Evolutionary conservation across 2,329 filamentous ascomycete genomes (phyloP).

Genomic region (Arthrobotrys megalospora): DNA sequence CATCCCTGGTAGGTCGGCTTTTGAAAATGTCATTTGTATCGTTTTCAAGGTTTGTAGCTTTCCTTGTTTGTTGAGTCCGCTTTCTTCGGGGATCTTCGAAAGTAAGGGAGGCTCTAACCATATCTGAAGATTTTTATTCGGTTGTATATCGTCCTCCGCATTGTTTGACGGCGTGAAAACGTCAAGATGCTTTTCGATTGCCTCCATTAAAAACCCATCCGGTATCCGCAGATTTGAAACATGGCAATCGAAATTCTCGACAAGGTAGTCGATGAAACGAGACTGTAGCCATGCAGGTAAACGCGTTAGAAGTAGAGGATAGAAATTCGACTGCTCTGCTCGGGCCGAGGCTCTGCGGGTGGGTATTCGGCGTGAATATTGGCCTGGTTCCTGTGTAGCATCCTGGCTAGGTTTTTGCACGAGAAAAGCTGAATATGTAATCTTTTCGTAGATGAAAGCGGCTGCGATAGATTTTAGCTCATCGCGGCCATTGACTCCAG

Average conservation of each 20-base stretch:
- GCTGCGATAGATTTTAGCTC: slow-evolving; percentile 24
- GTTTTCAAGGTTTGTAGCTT: slow-evolving; percentile 49
- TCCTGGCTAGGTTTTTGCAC: slow-evolving; percentile 24
- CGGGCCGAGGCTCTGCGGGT: slow-evolving; percentile 24
- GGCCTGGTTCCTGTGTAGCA: not conserved
- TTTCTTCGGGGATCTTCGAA: slow-evolving; percentile 9
- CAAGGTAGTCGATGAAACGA: slow-evolving; percentile 40
- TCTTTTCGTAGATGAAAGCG: slow-evolving; percentile 50
- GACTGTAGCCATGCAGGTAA: slow-evolving; percentile 47
- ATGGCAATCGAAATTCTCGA: slow-evolving; percentile 53
- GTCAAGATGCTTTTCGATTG: slow-evolving; percentile 33
- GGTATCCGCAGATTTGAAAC: slow-evolving; percentile 45
- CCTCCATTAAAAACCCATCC: slow-evolving; percentile 36
- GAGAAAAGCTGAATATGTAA: slow-evolving; percentile 49
- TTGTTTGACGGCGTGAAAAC: slow-evolving; percentile 17
- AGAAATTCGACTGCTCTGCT: slow-evolving; percentile 36
- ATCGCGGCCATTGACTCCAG: not conserved
- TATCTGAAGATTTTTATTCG: slow-evolving; percentile 49
- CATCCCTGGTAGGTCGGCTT: slow-evolving; percentile 51
- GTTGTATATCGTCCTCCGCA: slow-evolving; percentile 8
- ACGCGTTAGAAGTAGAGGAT: slow-evolving; percentile 48
- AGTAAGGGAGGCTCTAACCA: slow-evolving; percentile 45
- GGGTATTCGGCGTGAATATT: slow-evolving; percentile 27
- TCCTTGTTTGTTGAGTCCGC: slow-evolving; percentile 20
- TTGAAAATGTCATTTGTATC: slow-evolving; percentile 46